Percentiles rank a stretch among this genome's conserved stretches.
These are phyloP conservation scores for Verticillium nubilum DNA, from an alignment of 2,329 filamentous ascomycete species.

Conservation along the genomic window DNA sequence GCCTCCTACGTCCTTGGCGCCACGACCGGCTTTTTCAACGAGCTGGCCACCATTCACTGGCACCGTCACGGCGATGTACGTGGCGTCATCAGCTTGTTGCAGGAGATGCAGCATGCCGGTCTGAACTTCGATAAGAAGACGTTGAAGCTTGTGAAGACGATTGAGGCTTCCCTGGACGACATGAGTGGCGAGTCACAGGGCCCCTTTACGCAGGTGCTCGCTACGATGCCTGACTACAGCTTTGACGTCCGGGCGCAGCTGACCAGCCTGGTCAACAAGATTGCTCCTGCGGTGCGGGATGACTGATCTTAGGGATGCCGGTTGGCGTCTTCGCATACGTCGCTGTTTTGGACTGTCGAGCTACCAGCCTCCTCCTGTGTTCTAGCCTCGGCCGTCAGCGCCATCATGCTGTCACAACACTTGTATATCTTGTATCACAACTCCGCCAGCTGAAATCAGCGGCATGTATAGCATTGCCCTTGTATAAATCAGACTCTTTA, in stretches of 20 bases:
- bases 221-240: slow-evolving; percentile 11
- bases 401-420: neutral
- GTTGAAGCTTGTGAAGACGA: slow-evolving; percentile 26
- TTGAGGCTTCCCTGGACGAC: slow-evolving; percentile 22
- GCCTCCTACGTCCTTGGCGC: slow-evolving; percentile 68
- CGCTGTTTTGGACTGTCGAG: neutral
- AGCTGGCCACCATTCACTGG: slow-evolving; percentile 59
- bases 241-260: slow-evolving; percentile 9
- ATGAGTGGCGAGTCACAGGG: slow-evolving; percentile 8
- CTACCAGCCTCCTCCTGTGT: neutral
- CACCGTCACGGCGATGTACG: slow-evolving; percentile 51
- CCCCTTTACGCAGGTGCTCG: slow-evolving; percentile 8
- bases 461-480: neutral
- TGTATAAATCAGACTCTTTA: neutral
- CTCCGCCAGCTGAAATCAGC: neutral
- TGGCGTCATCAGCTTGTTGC: slow-evolving; percentile 49
- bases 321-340: neutral
- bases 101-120: slow-evolving; percentile 61
- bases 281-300: neutral
- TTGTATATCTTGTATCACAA: neutral
- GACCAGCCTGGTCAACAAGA: neutral
- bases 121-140: slow-evolving; percentile 50
- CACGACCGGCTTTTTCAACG: slow-evolving; percentile 64
- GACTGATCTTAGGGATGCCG: neutral
- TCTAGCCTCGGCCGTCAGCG: neutral